Evolutionary conservation across 352 stramenopile species (phyloP).

Genomic region (Aphanomyces cochlioides): DNA sequence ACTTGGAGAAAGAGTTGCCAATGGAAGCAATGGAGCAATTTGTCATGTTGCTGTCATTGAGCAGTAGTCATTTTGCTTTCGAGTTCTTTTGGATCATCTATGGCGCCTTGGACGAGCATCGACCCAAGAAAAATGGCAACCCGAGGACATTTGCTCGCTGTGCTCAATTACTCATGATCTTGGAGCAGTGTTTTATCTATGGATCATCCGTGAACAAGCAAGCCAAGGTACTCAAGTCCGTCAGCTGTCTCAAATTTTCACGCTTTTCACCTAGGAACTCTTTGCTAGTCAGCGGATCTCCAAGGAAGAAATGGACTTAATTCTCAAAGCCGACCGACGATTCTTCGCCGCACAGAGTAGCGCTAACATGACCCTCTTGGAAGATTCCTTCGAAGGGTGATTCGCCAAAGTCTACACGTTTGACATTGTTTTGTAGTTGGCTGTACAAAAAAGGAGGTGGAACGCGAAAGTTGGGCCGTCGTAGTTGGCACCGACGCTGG

Average conservation of each 20-base stretch:
- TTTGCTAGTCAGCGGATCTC: slow-evolving; percentile 63
- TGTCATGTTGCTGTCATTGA: slow-evolving; percentile 65
- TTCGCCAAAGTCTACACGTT: background rate
- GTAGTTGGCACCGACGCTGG: slow-evolving; percentile 74
- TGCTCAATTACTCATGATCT: slow-evolving; percentile 59
- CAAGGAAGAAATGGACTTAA: slow-evolving; percentile 64
- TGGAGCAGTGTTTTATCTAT: slow-evolving; percentile 81
- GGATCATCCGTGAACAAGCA: slow-evolving; percentile 57
- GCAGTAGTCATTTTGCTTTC: slow-evolving; percentile 75
- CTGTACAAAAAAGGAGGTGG: slow-evolving; percentile 79
- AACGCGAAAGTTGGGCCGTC: slow-evolving; percentile 63
- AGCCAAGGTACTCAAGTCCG: slow-evolving; percentile 31
- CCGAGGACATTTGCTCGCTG: slow-evolving; percentile 66
- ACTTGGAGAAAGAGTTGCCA: slow-evolving; percentile 71
- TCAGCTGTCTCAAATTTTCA: background rate
- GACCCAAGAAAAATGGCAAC: slow-evolving; percentile 59
- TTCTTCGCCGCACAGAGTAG: slow-evolving; percentile 68
- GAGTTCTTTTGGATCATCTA: slow-evolving; percentile 86
- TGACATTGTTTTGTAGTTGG: slow-evolving; percentile 40
- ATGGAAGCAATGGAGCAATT: slow-evolving; percentile 79
- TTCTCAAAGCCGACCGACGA: slow-evolving; percentile 58
- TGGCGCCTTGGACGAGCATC: slow-evolving; percentile 69
- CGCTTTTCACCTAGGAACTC: slow-evolving; percentile 37
- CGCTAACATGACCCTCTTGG: slow-evolving; percentile 9
- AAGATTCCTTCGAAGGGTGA: slow-evolving; percentile 25